Evolutionary conservation across 163 green algal species (phyloP).

Genomic region (Scenedesmus sp.): DNA sequence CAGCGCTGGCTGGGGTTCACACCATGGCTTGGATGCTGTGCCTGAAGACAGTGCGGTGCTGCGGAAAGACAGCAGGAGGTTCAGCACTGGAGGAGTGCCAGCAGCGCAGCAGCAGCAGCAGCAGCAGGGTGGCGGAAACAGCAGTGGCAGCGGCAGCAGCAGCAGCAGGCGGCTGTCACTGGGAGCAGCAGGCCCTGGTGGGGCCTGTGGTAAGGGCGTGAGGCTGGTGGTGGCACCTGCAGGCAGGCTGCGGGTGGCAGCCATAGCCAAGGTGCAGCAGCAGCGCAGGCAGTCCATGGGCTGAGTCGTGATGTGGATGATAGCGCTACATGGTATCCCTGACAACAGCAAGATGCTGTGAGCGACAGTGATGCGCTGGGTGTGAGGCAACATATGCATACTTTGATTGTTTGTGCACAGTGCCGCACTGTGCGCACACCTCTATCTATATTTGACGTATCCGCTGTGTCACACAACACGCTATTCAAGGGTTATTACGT

Average conservation of each 20-base stretch:
- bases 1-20: background rate
- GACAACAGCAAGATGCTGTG: background rate
- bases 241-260: constrained; percentile 21
- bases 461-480: background rate
- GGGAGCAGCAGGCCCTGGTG: background rate
- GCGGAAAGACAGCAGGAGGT: background rate
- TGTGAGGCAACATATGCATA: background rate
- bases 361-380: background rate
- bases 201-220: background rate
- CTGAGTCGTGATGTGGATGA: background rate
- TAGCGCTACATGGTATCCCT: too few species aligned
- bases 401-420: background rate
- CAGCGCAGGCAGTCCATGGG: constrained; percentile 32
- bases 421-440: background rate
- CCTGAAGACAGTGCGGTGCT: background rate
- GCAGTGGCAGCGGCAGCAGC: background rate
- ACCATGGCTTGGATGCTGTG: background rate
- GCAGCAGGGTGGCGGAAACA: background rate
- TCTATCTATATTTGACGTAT: too few species aligned
- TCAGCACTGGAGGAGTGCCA: background rate
- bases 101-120: background rate
- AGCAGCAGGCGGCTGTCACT: constrained; percentile 17
- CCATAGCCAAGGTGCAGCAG: constrained; percentile 18
- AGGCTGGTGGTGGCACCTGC: background rate
- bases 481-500: background rate